Percentiles rank a stretch among this genome's conserved stretches.
These are phyloP conservation scores for Pyrenochaeta sp. DNA, from an alignment of 2,329 filamentous ascomycete species.

Conservation along the genomic window DNA sequence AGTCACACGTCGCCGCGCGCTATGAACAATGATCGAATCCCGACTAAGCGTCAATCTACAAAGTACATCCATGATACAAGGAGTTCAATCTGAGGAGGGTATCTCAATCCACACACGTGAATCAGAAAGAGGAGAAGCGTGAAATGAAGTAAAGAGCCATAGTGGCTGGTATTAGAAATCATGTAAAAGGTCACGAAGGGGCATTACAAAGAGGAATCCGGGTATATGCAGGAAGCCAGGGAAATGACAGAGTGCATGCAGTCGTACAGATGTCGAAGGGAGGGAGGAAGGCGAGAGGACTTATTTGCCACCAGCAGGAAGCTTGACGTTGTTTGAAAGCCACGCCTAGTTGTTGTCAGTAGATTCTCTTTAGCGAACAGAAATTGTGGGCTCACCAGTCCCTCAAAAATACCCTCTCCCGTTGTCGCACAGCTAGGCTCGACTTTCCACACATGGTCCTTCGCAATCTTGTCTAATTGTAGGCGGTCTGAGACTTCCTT, in stretches of 20 bases:
- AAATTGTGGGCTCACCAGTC: constrained; percentile 49
- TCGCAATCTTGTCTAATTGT: constrained; percentile 59
- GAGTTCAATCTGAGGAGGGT: constrained; percentile 20
- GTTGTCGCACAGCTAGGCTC: constrained; percentile 63
- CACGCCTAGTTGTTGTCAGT: constrained; percentile 49
- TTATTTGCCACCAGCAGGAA: constrained; percentile 50
- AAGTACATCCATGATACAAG: constrained; percentile 21
- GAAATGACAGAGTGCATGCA: constrained; percentile 34
- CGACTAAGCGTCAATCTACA: constrained; percentile 4
- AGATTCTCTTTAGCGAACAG: not conserved
- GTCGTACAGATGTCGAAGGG: constrained; percentile 38
- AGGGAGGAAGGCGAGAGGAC: not conserved
- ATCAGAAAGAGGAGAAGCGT: constrained; percentile 13
- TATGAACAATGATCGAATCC: constrained; percentile 14
- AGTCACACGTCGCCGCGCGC: constrained; percentile 5
- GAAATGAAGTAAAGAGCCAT: constrained; percentile 8
- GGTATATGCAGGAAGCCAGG: constrained; percentile 49
- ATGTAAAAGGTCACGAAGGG: constrained; percentile 23
- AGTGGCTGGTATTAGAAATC: constrained; percentile 33
- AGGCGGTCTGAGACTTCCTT: constrained; percentile 60
- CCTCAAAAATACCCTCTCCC: constrained; percentile 63
- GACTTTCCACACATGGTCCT: constrained; percentile 63
- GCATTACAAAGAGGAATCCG: constrained; percentile 39
- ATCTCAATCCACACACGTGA: constrained; percentile 20
- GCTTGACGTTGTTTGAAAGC: constrained; percentile 61